A percentile compares a stretch with the other conserved stretches of the same genome.
These are phyloP conservation scores for Neurospora sp. DNA, from an alignment of 495 filamentous ascomycete species.

Conservation along the genomic window DNA sequence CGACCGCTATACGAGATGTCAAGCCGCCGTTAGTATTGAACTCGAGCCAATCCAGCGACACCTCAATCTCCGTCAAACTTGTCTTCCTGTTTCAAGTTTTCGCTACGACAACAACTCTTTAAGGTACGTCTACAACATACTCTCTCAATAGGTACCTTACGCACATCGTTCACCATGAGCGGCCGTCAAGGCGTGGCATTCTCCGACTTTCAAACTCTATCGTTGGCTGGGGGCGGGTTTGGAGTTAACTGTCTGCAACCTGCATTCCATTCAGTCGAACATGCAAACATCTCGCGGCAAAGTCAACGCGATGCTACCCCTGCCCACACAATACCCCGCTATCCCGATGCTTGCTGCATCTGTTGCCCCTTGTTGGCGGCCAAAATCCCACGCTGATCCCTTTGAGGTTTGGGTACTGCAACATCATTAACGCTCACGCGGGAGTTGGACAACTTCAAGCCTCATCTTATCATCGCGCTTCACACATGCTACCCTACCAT, in stretches of 20 bases:
- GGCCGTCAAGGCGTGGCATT: background rate
- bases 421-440: background rate
- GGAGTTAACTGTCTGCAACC: background rate
- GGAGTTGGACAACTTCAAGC: background rate
- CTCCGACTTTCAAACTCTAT: background rate
- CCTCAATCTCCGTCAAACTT: background rate
- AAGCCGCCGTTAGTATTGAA: background rate
- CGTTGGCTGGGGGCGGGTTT: background rate
- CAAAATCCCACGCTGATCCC: background rate
- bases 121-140: background rate
- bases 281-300: background rate
- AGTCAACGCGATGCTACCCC: background rate
- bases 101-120: background rate
- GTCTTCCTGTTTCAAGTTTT: background rate
- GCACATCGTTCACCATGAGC: background rate
- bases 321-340: background rate
- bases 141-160: background rate
- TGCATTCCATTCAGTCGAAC: background rate
- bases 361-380: background rate
- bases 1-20: background rate
- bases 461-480: background rate
- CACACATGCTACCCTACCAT: background rate
- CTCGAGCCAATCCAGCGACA: background rate
- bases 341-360: background rate
- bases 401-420: background rate